Evolutionary conservation across 495 filamentous ascomycete species (phyloP).

Genomic region (Aspergillus heteromorphus): DNA sequence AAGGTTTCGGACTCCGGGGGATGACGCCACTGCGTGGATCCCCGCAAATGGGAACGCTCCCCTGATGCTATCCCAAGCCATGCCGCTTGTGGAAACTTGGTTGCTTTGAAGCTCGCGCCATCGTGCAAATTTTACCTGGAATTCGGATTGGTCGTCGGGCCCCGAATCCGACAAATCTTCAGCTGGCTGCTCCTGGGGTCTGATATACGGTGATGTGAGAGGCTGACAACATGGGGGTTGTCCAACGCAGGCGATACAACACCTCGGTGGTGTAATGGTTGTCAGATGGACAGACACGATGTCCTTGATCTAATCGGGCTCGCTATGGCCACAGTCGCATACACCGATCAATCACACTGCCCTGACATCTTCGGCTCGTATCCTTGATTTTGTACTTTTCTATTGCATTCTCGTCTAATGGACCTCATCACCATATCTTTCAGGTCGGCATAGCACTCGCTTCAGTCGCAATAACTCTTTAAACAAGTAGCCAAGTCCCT

Average conservation of each 20-base stretch:
- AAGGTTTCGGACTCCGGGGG: background rate
- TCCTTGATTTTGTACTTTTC: too few relatives aligned
- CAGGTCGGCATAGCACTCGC: too few relatives aligned
- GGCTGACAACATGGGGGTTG: background rate
- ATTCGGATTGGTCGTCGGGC: background rate
- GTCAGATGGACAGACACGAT: background rate
- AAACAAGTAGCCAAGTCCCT: too few relatives aligned
- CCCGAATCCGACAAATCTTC: background rate
- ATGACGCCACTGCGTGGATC: background rate
- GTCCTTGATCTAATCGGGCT: background rate
- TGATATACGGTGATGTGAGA: background rate
- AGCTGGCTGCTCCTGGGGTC: background rate
- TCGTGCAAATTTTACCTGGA: background rate
- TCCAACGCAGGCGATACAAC: background rate
- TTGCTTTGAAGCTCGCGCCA: background rate
- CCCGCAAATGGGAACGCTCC: background rate
- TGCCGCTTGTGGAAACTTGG: background rate
- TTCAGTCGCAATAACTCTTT: too few relatives aligned
- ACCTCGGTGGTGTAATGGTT: constrained; percentile 1
- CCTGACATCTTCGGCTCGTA: too few relatives aligned
- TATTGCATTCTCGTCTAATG: too few relatives aligned
- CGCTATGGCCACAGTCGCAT: background rate
- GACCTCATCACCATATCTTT: too few relatives aligned
- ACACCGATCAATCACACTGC: background rate
- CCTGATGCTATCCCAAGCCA: background rate